Conservation (phyloP, 1,139 yeast genomes). For the Tardiomyces blankii region DNA sequence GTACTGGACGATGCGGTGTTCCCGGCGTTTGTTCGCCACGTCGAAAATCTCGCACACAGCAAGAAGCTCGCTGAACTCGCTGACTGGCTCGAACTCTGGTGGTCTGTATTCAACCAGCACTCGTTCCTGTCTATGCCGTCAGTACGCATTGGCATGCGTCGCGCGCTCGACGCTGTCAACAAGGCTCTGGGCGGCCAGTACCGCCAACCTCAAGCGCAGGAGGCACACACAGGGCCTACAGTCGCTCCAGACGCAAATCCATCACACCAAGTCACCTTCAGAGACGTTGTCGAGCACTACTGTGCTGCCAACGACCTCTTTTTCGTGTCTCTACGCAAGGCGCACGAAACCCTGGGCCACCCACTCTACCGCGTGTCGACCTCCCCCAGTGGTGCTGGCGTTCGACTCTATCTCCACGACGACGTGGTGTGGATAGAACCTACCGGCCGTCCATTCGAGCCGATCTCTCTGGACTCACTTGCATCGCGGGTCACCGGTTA, state of each 20-base stretch:
- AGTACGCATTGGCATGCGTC: background rate
- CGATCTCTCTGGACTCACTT: constrained; percentile 20
- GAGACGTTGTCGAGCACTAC: constrained; percentile 39
- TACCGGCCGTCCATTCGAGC: constrained; percentile 10
- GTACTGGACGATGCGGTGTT: background rate
- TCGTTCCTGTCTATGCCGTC: background rate
- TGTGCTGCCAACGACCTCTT: constrained; percentile 29
- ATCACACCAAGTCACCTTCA: constrained; percentile 26
- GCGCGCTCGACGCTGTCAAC: background rate
- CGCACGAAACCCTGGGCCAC: constrained; percentile 26
- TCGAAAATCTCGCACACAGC: background rate
- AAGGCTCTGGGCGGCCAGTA: background rate
- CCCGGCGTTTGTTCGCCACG: background rate
- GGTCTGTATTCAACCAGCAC: background rate
- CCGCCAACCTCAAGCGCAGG: too few relatives aligned
- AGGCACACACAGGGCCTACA: too few relatives aligned
- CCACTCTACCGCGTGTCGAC: constrained; percentile 28
- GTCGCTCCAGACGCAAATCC: too few relatives aligned
- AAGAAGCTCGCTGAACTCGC: background rate
- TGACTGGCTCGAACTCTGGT: background rate
- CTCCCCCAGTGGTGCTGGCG: constrained; percentile 23
- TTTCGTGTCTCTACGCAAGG: constrained; percentile 22
- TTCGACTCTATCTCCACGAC: constrained; percentile 30
- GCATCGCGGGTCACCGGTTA: background rate
- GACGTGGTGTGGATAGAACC: constrained; percentile 35